Conservation (phyloP, 441 rosid genomes). For the Theobroma grandiflorum region DNA sequence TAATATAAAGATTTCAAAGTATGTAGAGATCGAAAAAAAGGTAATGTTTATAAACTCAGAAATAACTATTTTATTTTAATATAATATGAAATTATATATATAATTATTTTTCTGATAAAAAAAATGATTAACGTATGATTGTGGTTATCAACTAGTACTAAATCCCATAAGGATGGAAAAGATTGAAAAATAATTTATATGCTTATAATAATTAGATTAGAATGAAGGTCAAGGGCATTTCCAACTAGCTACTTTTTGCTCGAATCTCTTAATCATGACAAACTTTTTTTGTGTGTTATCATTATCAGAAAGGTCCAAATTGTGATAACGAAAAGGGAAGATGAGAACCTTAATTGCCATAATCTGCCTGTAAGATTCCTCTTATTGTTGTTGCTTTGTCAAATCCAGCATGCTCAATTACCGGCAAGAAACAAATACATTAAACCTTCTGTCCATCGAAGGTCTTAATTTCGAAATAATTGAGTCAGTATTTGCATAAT, state of each 20-base stretch:
- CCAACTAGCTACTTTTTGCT: not conserved
- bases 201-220: not conserved
- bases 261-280: not conserved
- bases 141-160: not conserved
- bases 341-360: not conserved
- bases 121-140: no score
- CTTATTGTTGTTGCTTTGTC: slow-evolving; percentile 33
- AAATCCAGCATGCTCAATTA: slow-evolving; percentile 8
- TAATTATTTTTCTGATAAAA: no score
- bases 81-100: no score
- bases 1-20: no score
- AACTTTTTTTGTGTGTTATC: not conserved
- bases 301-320: not conserved
- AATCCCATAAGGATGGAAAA: not conserved
- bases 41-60: no score
- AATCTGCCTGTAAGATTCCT: not conserved
- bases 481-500: not conserved
- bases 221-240: not conserved
- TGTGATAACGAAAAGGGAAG: not conserved
- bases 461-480: slow-evolving; percentile 11
- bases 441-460: not conserved
- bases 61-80: no score
- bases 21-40: no score
- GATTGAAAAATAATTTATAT: not conserved
- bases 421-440: slow-evolving; percentile 15